Evolutionary conservation across 139 green algal species (phyloP), one percentile per base, ranked within the genome.

Genomic region (Tetradesmus obliquus): DNA sequence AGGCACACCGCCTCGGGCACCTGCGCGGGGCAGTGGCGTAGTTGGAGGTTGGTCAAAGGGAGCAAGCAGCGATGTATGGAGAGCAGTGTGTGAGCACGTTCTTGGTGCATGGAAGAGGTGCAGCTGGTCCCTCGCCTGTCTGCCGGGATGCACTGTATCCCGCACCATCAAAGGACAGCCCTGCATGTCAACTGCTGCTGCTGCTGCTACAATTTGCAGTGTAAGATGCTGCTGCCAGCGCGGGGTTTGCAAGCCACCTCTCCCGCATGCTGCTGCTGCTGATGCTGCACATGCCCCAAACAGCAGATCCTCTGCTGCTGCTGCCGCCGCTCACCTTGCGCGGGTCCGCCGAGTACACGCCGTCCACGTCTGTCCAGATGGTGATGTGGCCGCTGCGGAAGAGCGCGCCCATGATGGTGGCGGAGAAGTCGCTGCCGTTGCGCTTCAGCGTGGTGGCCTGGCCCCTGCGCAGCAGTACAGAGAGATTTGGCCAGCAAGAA

Each of bases 321-420:
- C 4, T 55, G 79, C 79, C 24, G 22, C n/a, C 32, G 24, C 69
- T n/a, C 86, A 98, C 97, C 57, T 66, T 66, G 57, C 57, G 57
- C 57, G 98, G 98, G 94, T 99, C 98, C 1, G 98, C 98, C 8
- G 93, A 97, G 93, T 98, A 99, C 53, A 99, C 98, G 22, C 98
- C 98, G 76, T 99, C 95, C 57, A 99, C 98, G 89, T 99, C 98
- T 0, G 98, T 99, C 98, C 98, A 99, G 92, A 99, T 99, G 84
- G 97, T 99, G 96, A 99, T 98, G 89, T 96, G 91, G 60, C 91
- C 91, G 57, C 92, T 89, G 82, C 92, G 91, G 85, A 99, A 95
- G 45, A 99, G 95, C 0, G 97, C 95, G 10, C 97, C 98, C 79
- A 99, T 92, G 91, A 99, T 99, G 89, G 98, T 99, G 79, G 98